Base-by-base conservation (phyloP, 2,329 filamentous ascomycete species). In the Aspergillus clavatus region DNA sequence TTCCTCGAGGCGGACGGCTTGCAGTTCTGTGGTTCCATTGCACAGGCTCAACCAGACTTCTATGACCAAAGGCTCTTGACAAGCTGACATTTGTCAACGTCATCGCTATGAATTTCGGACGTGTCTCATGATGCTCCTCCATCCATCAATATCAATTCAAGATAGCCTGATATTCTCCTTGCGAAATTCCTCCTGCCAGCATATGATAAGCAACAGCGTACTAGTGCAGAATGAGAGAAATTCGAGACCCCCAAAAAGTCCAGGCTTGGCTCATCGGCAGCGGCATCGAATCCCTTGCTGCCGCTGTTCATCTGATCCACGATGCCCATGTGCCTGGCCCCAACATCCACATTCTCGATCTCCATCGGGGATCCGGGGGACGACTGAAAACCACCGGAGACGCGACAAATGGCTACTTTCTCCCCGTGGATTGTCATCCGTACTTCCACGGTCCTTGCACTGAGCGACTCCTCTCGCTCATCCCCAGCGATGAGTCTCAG, bases 241-340 rank as follows among this genome's bases (percentile, higher is more conserved):
- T 27, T 16, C 29, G 52, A 11, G 53, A 54, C 23, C 47, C 53
- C 12, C 28, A 42, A 3, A 38, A 50, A 35, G 41, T 46, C 21
- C 48, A 59, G 16, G 66, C 62, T 14, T 69, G 61, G 59, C 57
- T 70, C 10, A 53, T 70, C n/a, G 67, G 66, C 26, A 56, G 62
- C 12, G 67, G 66, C 21, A 60, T 69, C 19, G 61, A 65, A 3
- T 65, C 63, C 2, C 54, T 69, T 16, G 58, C 68, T 10, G 59
- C 67, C 4, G 61, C 65, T 3, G 58, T 63, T n/a, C 61, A 67
- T 43, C 59, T 69, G 11, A 61, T 70, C 35, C 56, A 58, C 5
- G 61, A 69, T 43, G 65, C 59, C 18, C 56, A 62, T 23, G 56
- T 69, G 24, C 61, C 63, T 0, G 57, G 55, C 0, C 29, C 50